phyloP scores from a whole-genome alignment of 129 eudicot species.

The Centella asiatica region DNA sequence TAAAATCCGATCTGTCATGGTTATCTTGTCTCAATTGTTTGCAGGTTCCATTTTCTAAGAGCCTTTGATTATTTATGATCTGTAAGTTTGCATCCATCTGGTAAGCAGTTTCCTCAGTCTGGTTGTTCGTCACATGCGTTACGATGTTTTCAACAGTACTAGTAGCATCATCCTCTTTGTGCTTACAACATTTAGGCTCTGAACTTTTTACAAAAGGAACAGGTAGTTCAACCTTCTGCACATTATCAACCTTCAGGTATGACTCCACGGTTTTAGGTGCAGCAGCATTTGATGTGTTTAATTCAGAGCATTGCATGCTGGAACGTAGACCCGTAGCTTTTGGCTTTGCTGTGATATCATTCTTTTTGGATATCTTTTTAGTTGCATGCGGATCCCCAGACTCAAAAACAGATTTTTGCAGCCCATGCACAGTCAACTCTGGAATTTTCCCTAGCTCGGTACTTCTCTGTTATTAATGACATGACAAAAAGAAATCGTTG shows the following conservation, averaged over 20 bases:
- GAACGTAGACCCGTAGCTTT: constrained; percentile 19
- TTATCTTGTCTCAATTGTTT: constrained; percentile 17
- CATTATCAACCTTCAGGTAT: constrained; percentile 15
- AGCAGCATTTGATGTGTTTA: constrained; percentile 18
- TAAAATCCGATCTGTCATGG: neutral
- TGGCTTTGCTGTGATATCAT: constrained; percentile 11
- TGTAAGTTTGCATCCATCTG: constrained; percentile 18
- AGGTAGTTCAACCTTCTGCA: constrained; percentile 18
- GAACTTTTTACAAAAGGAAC: constrained; percentile 23
- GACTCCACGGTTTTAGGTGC: constrained; percentile 20
- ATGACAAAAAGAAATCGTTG: constrained; percentile 1
- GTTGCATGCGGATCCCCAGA: constrained; percentile 24
- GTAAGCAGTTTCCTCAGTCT: constrained; percentile 7
- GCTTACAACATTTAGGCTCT: constrained; percentile 10
- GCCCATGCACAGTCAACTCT: constrained; percentile 12
- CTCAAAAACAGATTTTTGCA: constrained; percentile 20
- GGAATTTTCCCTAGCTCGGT: constrained; percentile 8
- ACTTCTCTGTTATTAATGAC: constrained; percentile 10
- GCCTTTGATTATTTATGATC: constrained; percentile 6
- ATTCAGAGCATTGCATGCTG: constrained; percentile 9
- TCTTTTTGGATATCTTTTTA: constrained; percentile 16
- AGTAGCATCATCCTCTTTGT: constrained; percentile 4
- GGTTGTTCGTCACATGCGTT: constrained; percentile 11
- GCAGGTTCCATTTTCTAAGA: constrained; percentile 13
- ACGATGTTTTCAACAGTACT: constrained; percentile 14